Base-by-base conservation (phyloP, 2,329 filamentous ascomycete species). In the Penicillium palitans region DNA sequence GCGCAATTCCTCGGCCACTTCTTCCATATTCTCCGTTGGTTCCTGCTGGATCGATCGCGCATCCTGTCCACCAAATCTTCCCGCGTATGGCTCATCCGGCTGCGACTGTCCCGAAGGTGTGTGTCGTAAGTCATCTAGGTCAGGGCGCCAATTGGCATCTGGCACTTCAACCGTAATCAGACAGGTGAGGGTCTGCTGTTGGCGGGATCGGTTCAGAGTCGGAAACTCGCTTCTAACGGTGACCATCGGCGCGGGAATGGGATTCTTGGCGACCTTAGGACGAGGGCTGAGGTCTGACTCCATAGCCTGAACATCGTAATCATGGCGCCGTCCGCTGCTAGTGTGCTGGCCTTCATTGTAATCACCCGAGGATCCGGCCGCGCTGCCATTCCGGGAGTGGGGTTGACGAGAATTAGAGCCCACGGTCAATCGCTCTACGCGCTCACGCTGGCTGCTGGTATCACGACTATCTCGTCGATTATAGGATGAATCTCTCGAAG, bases 241-340 rank as follows among this genome's bases (percentile, higher is more conserved):
- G n/a, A 99, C 92, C 0, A 86, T 90, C 0, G 95, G 95, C 6
- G 92, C 81, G 1, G 95, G 93, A 58, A 98, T 97, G 0, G 92
- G 91, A 66, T 96, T 96, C 68, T 89, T 90, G 10, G 87, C 83
- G 21, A 89, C 72, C 52, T 79, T 83, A 6, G 83, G 78, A 39
- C 89, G 87, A 6, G 91, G 90, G 63, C 85, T 84, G 19, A 96
- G 82, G 35, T 87, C 89, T 0, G 90, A 91, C 75, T 97, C 93
- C 91, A 97, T 96, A 4, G 93, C 92, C 74, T 98, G 93, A 17
- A 96, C 86, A 71, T 98, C 95, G 70, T 96, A 98, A 72, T 98
- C 93, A 71, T 97, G 92, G 55, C 90, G 88, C 67, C 93, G 86
- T 41, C 84, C 83, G 27, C 80, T 80, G 39, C 85, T 85, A 7